Percentiles rank a stretch among this genome's conserved stretches.
Conservation (phyloP, 108 stramenopile genomes). For the Nitzschia inconspicua region DNA sequence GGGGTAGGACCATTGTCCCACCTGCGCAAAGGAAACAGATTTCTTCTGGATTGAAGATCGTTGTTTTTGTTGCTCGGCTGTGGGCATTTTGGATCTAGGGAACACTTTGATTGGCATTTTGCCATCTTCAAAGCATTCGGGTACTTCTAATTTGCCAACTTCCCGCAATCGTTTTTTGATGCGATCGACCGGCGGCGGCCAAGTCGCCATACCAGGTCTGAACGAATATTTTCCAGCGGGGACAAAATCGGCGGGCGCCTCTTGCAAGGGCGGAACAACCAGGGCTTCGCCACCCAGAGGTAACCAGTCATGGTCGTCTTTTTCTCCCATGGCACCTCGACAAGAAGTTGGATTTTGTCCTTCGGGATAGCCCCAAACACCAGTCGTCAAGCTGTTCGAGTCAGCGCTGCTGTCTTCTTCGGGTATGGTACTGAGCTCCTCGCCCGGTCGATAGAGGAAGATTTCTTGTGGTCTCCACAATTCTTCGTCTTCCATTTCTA, state of each 20-base stretch:
- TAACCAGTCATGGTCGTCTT: not conserved
- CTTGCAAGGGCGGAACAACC: not conserved
- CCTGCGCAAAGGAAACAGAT: not conserved
- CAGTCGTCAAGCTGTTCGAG: not conserved
- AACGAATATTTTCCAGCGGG: constrained; percentile 2
- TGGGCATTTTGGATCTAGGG: not conserved
- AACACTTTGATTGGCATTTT: too few species aligned
- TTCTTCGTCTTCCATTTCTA: not conserved
- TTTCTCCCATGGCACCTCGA: not conserved
- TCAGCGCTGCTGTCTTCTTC: not conserved
- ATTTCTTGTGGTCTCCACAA: constrained; percentile 14
- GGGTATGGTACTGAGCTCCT: not conserved
- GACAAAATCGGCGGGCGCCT: constrained; percentile 3
- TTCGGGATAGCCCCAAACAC: constrained; percentile 8
- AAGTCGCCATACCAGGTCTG: constrained; percentile 1
- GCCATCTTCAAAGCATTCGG: too few species aligned
- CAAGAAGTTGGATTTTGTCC: constrained; percentile 1
- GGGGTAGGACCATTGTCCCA: constrained; percentile 5
- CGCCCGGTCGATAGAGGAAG: not conserved
- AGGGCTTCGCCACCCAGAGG: not conserved
- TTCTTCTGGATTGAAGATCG: not conserved
- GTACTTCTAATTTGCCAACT: too few species aligned
- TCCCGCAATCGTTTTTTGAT: constrained; percentile 6
- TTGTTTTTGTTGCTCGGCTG: not conserved
- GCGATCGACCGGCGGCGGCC: constrained; percentile 7